Conservation (phyloP, 306 rosid species). For the Cyclanthera cordifolia region DNA sequence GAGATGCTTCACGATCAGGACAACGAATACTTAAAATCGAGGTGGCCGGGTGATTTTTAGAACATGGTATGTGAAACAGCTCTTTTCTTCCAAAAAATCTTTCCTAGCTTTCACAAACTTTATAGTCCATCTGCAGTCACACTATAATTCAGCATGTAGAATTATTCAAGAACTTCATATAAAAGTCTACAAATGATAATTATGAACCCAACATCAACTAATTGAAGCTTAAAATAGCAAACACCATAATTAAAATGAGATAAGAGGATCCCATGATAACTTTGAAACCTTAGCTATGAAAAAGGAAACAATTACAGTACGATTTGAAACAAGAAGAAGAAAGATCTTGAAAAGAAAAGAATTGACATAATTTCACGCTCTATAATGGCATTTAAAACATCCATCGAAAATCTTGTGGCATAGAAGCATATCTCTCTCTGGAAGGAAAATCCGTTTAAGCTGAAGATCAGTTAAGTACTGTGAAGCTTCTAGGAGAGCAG, state of each 20-base stretch:
- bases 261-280: not conserved
- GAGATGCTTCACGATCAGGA: conserved; percentile 21
- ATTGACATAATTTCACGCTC: not conserved
- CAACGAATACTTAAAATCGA: conserved; percentile 25
- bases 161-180: not conserved
- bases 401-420: not conserved
- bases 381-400: conserved; percentile 1
- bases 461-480: not conserved
- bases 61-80: not conserved
- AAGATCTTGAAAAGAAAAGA: not conserved
- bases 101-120: not conserved
- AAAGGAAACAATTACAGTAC: not conserved
- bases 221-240: not conserved
- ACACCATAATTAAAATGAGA: not conserved
- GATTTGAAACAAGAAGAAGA: not conserved
- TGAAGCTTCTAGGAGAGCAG: not conserved
- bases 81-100: not conserved
- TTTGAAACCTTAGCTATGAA: not conserved
- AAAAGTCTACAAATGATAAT: not conserved
- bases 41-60: not conserved
- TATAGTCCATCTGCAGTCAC: conserved; percentile 1
- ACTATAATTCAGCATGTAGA: not conserved
- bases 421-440: conserved; percentile 6
- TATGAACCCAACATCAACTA: not conserved
- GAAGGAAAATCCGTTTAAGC: not conserved